Evolutionary conservation across 2,329 filamentous ascomycete species (phyloP).

Genomic region (Lachnellula arida): DNA sequence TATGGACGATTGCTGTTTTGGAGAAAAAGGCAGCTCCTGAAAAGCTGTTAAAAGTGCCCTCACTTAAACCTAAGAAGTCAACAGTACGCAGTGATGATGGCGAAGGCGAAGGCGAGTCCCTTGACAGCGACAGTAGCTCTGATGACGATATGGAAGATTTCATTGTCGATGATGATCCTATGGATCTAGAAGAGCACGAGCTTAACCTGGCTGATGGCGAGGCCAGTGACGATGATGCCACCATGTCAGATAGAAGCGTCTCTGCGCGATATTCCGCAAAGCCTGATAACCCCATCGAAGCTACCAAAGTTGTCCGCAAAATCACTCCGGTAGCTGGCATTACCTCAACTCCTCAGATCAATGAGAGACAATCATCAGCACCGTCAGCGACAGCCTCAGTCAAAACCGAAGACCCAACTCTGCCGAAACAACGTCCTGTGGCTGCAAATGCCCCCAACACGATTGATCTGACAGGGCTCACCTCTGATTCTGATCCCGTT

Average conservation of each 20-base stretch:
- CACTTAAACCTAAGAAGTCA: constrained; percentile 7
- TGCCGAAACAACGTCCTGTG: neutral
- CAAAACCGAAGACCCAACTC: constrained; percentile 2
- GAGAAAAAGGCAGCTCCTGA: constrained; percentile 40
- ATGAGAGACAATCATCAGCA: neutral
- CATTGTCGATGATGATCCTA: constrained; percentile 36
- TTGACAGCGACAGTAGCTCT: constrained; percentile 28
- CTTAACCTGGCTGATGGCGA: constrained; percentile 26
- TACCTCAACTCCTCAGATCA: too few relatives aligned
- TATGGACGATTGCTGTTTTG: constrained; percentile 47
- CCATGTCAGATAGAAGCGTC: constrained; percentile 10
- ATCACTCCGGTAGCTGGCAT: neutral
- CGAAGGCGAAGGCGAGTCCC: constrained; percentile 22
- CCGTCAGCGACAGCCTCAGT: neutral
- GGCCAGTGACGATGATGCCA: constrained; percentile 15
- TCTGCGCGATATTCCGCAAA: neutral
- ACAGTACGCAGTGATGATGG: neutral
- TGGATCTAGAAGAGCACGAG: constrained; percentile 13
- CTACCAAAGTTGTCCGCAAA: neutral
- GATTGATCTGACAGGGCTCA: constrained; percentile 21
- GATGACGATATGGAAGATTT: constrained; percentile 47
- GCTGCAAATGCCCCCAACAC: neutral
- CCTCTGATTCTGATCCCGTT: constrained; percentile 19
- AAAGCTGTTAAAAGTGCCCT: constrained; percentile 11
- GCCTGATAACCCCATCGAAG: neutral